A percentile compares a stretch with the other conserved stretches of the same genome.
These are phyloP conservation scores for Fusarium beomiforme DNA, from an alignment of 2,329 filamentous ascomycete species.

Conservation along the genomic window DNA sequence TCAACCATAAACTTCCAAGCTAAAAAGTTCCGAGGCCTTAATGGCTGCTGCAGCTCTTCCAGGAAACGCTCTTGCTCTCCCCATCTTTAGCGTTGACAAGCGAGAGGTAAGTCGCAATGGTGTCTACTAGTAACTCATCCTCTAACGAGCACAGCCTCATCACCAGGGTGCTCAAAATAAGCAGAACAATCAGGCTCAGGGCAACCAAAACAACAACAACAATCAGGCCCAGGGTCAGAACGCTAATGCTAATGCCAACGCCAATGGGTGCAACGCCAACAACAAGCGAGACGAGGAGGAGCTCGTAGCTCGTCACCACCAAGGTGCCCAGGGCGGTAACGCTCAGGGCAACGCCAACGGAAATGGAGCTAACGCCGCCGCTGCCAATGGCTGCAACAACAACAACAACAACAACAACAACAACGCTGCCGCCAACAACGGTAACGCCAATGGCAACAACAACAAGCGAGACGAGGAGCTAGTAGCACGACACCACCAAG, in stretches of 20 bases:
- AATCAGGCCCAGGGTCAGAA: slow-evolving; percentile 5
- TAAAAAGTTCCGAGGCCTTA: neutral
- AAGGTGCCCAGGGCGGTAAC: slow-evolving; percentile 3
- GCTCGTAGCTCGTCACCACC: slow-evolving; percentile 9
- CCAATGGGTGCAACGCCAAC: slow-evolving; percentile 9
- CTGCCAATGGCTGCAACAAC: neutral
- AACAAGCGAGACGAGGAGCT: neutral
- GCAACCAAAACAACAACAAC: neutral
- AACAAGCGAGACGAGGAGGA: slow-evolving; percentile 14
- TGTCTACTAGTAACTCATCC: accelerated
- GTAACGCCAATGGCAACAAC: neutral
- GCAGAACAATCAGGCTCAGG: neutral
- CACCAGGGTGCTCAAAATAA: slow-evolving; percentile 3
- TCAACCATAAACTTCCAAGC: accelerated
- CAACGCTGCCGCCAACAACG: neutral
- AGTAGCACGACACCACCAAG: slow-evolving; percentile 1
- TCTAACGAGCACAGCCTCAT: slow-evolving; percentile 10
- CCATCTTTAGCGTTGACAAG: neutral
- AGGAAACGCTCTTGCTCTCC: slow-evolving; percentile 19
- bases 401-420: neutral
- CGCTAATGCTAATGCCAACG: neutral
- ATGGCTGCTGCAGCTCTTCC: slow-evolving; percentile 25
- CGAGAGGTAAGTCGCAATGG: neutral
- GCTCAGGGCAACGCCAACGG: neutral
- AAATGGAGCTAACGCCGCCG: neutral